A percentile compares a stretch with the other conserved stretches of the same genome.
These are phyloP conservation scores for Leucoagaricus sp. DNA, from an alignment of 1,284 basidiomycete species.

Conservation along the genomic window DNA sequence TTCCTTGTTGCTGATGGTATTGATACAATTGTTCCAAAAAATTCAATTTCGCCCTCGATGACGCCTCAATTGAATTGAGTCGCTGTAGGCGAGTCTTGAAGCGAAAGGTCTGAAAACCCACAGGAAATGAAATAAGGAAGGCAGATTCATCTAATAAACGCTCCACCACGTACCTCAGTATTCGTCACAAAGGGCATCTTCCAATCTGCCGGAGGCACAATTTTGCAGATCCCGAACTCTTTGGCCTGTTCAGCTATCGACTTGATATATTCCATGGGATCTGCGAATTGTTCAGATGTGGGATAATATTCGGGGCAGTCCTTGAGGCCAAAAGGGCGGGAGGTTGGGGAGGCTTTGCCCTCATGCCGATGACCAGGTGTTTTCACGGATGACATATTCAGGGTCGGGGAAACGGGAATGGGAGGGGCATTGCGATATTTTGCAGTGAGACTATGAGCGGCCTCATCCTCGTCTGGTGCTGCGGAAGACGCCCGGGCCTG, in stretches of 20 bases:
- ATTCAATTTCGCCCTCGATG: constrained; percentile 94
- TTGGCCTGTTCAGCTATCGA: constrained; percentile 78
- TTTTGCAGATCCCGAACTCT: constrained; percentile 92
- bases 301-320: constrained; percentile 94
- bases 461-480: constrained; percentile 45
- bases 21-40: constrained; percentile 96
- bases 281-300: constrained; percentile 86
- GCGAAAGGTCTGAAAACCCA: constrained; percentile 68
- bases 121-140: constrained; percentile 25
- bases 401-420: constrained; percentile 57
- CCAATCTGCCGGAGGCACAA: constrained; percentile 94
- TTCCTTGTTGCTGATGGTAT: constrained; percentile 89
- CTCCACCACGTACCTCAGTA: constrained; percentile 68
- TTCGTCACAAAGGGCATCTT: constrained; percentile 97
- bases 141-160: constrained; percentile 21
- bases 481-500: constrained; percentile 58
- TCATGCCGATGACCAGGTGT: constrained; percentile 53
- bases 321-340: constrained; percentile 81
- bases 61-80: constrained; percentile 96
- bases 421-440: constrained; percentile 53
- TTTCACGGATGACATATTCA: constrained; percentile 74
- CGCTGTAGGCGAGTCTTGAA: constrained; percentile 96
- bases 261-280: constrained; percentile 95
- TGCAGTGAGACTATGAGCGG: constrained; percentile 34
- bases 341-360: constrained; percentile 33